Conservation (phyloP, 2,329 filamentous ascomycete species). For the Arthroderma sp. region DNA sequence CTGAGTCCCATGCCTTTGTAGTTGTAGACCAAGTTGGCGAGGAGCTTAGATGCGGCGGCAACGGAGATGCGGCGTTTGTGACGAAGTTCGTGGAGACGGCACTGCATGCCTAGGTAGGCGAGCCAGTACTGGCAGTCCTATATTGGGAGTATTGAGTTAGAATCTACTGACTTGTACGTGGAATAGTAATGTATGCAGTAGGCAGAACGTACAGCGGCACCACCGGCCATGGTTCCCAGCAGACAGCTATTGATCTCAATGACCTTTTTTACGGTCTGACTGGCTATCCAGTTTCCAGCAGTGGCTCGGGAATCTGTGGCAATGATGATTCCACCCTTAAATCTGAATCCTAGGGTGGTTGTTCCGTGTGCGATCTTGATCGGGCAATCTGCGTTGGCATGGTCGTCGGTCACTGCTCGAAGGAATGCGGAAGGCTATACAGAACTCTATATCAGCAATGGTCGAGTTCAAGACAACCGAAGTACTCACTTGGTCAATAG, state of each 20-base stretch:
- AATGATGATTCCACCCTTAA: constrained; percentile 96
- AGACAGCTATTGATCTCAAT: constrained; percentile 95
- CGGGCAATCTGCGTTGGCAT: constrained; percentile 88
- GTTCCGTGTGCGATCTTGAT: constrained; percentile 99
- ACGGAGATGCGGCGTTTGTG: constrained; percentile 99
- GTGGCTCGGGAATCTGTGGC: constrained; percentile 95
- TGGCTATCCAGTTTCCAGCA: constrained; percentile 97
- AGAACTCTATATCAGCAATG: constrained; percentile 4
- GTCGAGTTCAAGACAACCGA: constrained; percentile 4
- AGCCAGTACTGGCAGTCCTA: constrained; percentile 99
- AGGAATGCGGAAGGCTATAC: constrained; percentile 79
- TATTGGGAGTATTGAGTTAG: background rate
- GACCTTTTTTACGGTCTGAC: constrained; percentile 99
- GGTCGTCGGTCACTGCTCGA: constrained; percentile 91
- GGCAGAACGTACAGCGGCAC: constrained; percentile 57
- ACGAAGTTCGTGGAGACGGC: constrained; percentile 94
- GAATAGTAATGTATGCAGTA: background rate
- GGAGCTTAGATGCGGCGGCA: constrained; percentile 92
- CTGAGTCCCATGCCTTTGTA: constrained; percentile 98
- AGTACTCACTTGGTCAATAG: constrained; percentile 62
- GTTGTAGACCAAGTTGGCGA: constrained; percentile 92
- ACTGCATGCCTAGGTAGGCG: constrained; percentile 96
- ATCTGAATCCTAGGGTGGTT: constrained; percentile 93
- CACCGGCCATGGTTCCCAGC: constrained; percentile 94
- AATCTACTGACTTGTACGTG: background rate